Base-by-base conservation (phyloP, 176 grass and related monocot species). In the Rhynchospora breviuscula region DNA sequence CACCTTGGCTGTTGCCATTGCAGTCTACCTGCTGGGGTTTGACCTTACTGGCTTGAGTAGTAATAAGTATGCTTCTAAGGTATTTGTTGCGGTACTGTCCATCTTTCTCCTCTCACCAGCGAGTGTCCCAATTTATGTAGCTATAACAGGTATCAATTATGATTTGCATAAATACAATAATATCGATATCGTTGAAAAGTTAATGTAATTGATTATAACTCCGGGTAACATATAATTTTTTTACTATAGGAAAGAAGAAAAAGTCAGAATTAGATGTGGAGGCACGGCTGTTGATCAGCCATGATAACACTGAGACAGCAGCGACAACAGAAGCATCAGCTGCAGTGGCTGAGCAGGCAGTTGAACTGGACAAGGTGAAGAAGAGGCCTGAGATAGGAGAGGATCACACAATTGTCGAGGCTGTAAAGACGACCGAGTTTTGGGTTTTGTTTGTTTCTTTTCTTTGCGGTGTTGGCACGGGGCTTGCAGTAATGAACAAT, bases 401-500 rank as follows among this genome's bases (percentile, higher is more conserved):
- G 51, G 96, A 99, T 44, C 96, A 99, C 89, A 95, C 93, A 17
- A 93, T 99, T 63, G 77, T 70, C 78, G 86, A 99, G 83, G 85
- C 91, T 79, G 56, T 93, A 44, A 82, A 40, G 29, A 90, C 93
- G 18, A 15, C 87, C 1, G 96, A 98, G 19, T 98, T 98, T 84
- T 98, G 96, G 96, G 69, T 98, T 13, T 78, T 98, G 68, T 98
- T 98, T 84, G 11, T 89, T 10, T 98, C 96, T 11, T 95, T 98
- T 80, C 82, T 98, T 0, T 86, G 92, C 87, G 96, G 96, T 3
- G 96, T 98, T 0, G 96, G 96, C 49, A 95, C 96, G 51, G 96
- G 96, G 46, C 85, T 98, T 6, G 85, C 93, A 31, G 96, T 98
- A 51, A 98, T 98, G 89, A 98, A 98, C 91, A 98, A 98, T 82